Conservation (phyloP, 768 basidiomycete species). For the Asterophora parasitica region DNA sequence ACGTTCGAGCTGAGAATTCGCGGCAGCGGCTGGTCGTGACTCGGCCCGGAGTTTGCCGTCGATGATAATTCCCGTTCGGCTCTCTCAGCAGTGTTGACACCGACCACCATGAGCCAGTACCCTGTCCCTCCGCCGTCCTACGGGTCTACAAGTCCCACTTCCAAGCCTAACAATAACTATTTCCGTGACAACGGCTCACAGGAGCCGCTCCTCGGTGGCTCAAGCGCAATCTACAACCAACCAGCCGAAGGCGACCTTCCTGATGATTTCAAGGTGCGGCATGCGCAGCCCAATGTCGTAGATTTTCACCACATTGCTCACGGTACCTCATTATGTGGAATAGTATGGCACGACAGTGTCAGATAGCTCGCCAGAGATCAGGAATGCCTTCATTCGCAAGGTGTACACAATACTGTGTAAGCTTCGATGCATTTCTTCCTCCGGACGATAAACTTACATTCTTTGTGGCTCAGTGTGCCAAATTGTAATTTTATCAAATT, state of each 20-base stretch:
- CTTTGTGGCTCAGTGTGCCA: constrained; percentile 49
- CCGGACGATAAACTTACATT: constrained; percentile 3
- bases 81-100: constrained; percentile 3
- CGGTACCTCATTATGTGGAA: constrained; percentile 5
- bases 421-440: constrained; percentile 24
- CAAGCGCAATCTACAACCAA: constrained; percentile 67
- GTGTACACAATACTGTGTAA: constrained; percentile 86
- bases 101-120: constrained; percentile 53
- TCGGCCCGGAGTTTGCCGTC: constrained; percentile 12
- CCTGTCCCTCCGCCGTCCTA: constrained; percentile 62
- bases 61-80: constrained; percentile 7
- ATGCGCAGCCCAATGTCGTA: constrained; percentile 8
- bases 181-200: constrained; percentile 29
- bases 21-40: too few species aligned
- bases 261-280: constrained; percentile 95
- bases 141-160: constrained; percentile 33
- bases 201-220: constrained; percentile 56
- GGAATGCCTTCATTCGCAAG: constrained; percentile 85
- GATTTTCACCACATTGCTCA: background rate
- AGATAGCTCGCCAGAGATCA: constrained; percentile 73
- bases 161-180: constrained; percentile 25
- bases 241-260: constrained; percentile 71
- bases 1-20: too few species aligned
- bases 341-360: constrained; percentile 83
- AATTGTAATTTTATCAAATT: constrained; percentile 47